phyloP scores from a whole-genome alignment of 352 stramenopile species.

The Phytophthora ramorum region DNA sequence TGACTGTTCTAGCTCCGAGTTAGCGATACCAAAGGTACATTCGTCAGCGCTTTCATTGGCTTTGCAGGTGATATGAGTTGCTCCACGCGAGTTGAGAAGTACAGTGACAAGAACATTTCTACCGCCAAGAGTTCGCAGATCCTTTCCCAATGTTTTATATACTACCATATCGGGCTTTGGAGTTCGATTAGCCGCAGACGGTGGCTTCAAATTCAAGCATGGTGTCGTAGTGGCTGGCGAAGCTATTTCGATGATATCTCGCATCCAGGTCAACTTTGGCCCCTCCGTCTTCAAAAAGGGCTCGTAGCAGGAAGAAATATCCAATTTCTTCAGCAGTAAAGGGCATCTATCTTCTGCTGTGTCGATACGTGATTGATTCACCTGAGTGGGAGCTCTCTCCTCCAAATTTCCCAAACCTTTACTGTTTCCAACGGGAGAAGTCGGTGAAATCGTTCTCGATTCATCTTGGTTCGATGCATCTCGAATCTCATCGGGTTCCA shows the following conservation, averaged over 20 bases:
- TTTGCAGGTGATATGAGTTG: conserved; percentile 38
- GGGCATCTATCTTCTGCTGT: not conserved
- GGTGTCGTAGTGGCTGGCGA: not conserved
- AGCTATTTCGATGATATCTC: conserved; percentile 11
- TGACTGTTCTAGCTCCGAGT: conserved; percentile 29
- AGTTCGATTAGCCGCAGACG: not conserved
- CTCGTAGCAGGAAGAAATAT: conserved; percentile 23
- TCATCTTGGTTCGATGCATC: conserved; percentile 22
- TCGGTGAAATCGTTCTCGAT: conserved; percentile 5
- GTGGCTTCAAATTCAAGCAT: not conserved
- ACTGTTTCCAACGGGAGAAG: not conserved
- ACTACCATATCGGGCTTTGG: conserved; percentile 15
- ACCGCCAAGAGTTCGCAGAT: conserved; percentile 30
- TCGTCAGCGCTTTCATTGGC: conserved; percentile 3
- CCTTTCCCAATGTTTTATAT: conserved; percentile 60
- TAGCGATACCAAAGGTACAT: conserved; percentile 22
- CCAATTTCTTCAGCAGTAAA: conserved; percentile 19
- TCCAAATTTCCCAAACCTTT: not conserved
- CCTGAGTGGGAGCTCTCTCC: not conserved
- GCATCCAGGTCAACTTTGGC: conserved; percentile 27
- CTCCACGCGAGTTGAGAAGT: conserved; percentile 48
- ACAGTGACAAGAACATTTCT: conserved; percentile 34
- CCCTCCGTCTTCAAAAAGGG: conserved; percentile 35
- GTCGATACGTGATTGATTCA: not conserved
- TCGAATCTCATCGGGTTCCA: not conserved